Evolutionary conservation across 2,329 filamentous ascomycete species (phyloP), one percentile per base, ranked within the genome.

Genomic region (Cryphonectria nitschkei): DNA sequence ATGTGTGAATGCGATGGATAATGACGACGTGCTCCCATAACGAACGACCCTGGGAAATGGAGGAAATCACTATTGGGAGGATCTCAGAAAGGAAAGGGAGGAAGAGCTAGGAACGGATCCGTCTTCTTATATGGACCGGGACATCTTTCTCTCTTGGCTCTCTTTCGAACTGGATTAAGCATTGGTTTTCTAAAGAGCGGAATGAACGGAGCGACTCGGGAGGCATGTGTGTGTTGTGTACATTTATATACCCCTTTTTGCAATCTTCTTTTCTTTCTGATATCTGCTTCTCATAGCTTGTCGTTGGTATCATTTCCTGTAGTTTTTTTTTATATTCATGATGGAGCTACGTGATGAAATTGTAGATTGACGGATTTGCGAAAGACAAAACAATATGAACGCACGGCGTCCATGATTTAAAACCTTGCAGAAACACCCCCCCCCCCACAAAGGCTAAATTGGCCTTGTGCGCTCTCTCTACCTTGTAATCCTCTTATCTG

Each of bases 181-280:
- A 29, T 29, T 58, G 26, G 26, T 32, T 22, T 46, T 41, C 26
- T 14, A 22, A 26, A 11, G 50, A 32, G 61, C 65, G 22, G 43
- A 46, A 50, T 32, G 41, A 32, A 37, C 46, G 39, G 43, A 19
- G 50, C 50, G 67, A 22, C 11, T 56, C 43, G 39, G 68, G 68
- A 64, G 58, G 61, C 58, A 63, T 71, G 19, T 50, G 22, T 50
- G 43, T 50, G 65, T 60, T 61, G n/a, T 73, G 68, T 73, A 73
- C 71, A 70, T 73, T 74, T 75, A 72, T 70, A 72, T 72, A 72
- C 74, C 74, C 73, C 75, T 69, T 72, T 61, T 61, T 70, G 68
- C 75, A 68, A 63, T 69, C 65, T 7, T 50, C 6, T 50, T 50
- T n/a, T n/a, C 22, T 50, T n/a, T 8, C 11, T 13, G 13, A 11